Base-by-base conservation (phyloP, 1,139 yeast species). In the Blastobotrys ciferrii region DNA sequence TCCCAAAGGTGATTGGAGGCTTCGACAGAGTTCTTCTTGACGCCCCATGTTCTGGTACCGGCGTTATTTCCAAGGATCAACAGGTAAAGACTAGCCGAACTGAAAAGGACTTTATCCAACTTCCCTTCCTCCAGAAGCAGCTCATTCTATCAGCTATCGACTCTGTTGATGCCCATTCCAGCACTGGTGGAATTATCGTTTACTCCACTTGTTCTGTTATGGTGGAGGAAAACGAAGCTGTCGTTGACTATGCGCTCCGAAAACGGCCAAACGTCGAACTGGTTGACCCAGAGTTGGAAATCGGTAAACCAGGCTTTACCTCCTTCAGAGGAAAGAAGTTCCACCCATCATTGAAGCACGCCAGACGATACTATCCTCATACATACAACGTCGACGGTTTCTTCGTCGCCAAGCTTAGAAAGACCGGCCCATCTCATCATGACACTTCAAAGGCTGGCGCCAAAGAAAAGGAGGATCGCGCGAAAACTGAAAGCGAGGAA, bases 21-120 rank as follows among this genome's bases (percentile, higher is more conserved):
- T 94, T 94, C 61, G 98, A 94, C 68, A 81, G 98, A 70, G 83
- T 94, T 43, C 73, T 94, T 54, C 76, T 94, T 60, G 99, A 94
- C 76, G 98, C 99, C 31, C 99, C 99, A 58, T 94, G 99, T 73
- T 89, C 98, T 2, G 99, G 99, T 74, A 92, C 98, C 2, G 99
- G 99, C 73, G 98, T 94, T 59, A 91, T 94, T 66, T 94, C 96
- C 54, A 94, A 94, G 73, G 98, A 94, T 72, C 96, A 89, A 64
- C 84, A 89, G 46, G 98, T 92, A 54, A 94, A 94, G 70, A 85
- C 87, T 13, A 84, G 86, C 57, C 85, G 98, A 75, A 88, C 95
- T 17, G 98, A 89, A 65, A 89, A 89, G 70, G 99, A 94, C 70
- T 94, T 92, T 67, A 85, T 91, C 60, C 96, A 92, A 70, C 86